phyloP scores from a whole-genome alignment of 257 asterid species.

The Petunia axillaris region DNA sequence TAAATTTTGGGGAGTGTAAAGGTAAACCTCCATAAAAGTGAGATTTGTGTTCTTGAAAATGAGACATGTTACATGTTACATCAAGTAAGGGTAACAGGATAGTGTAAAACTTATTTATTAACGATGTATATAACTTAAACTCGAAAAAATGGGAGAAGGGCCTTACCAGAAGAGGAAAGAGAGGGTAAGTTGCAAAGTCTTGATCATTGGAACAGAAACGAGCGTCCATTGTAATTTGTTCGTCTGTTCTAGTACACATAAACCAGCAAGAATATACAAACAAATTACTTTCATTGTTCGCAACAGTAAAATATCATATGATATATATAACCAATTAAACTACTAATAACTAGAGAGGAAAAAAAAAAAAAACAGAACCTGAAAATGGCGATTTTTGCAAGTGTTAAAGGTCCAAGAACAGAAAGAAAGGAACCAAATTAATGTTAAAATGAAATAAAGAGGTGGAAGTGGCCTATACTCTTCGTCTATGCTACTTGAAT shows the following conservation, averaged over 20 bases:
- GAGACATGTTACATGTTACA: no score
- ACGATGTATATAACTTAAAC: no score
- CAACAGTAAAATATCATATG: not conserved
- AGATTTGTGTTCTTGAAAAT: no score
- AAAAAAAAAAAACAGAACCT: slow-evolving; percentile 41
- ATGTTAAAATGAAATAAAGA: slow-evolving; percentile 53
- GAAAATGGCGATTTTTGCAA: slow-evolving; percentile 68
- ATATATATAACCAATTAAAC: not conserved
- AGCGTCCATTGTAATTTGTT: slow-evolving; percentile 87
- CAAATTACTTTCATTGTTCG: not conserved
- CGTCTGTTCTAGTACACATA: slow-evolving; percentile 53
- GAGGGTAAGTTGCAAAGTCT: slow-evolving; percentile 71
- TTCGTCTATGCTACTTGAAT: slow-evolving; percentile 41
- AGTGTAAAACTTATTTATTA: no score
- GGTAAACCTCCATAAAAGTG: no score
- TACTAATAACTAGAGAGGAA: not conserved
- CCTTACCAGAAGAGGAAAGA: slow-evolving; percentile 86
- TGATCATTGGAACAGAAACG: slow-evolving; percentile 77
- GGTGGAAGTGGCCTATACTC: slow-evolving; percentile 64
- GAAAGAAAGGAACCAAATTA: slow-evolving; percentile 69
- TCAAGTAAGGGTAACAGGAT: no score
- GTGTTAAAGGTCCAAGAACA: slow-evolving; percentile 75
- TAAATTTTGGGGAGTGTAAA: not conserved
- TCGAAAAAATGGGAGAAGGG: not conserved
- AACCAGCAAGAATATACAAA: slow-evolving; percentile 25